Evolutionary conservation across 139 green algal genomes (phyloP).

Genomic region (Picochlorum sp.): DNA sequence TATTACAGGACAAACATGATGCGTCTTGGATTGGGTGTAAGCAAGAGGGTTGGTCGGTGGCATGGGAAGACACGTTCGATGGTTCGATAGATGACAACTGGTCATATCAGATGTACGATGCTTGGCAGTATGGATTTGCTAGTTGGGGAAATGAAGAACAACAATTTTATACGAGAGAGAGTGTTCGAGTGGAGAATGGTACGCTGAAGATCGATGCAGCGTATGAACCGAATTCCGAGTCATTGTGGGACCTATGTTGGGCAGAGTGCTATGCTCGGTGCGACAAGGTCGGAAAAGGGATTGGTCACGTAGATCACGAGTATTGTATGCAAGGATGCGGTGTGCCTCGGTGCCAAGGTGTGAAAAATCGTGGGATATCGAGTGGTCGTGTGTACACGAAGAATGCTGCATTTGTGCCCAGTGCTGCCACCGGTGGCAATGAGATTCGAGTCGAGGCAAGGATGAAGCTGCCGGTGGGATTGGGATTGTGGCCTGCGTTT

Average conservation of each 20-base stretch:
- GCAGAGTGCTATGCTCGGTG: conserved; percentile 1
- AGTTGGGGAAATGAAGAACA: not conserved
- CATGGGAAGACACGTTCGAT: conserved; percentile 1
- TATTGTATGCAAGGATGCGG: not conserved
- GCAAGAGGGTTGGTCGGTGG: not conserved
- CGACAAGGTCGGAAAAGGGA: not conserved
- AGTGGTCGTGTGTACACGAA: not conserved
- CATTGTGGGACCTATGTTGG: not conserved
- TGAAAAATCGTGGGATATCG: not conserved
- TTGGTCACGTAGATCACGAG: no score
- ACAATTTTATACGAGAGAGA: conserved; percentile 6
- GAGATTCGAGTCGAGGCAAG: conserved; percentile 2
- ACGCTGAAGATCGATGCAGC: not conserved
- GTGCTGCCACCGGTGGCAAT: not conserved
- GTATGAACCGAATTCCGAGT: not conserved
- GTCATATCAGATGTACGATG: conserved; percentile 1
- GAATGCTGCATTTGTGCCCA: not conserved
- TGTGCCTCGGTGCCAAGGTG: not conserved
- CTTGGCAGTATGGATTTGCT: conserved; percentile 1
- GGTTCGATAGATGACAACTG: not conserved
- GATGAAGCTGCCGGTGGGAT: not conserved
- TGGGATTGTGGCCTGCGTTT: conserved; percentile 16
- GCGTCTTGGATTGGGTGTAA: no score
- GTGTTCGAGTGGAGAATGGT: not conserved
- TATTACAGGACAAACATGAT: no score